Base-by-base conservation (phyloP, 352 stramenopile species). In the Globisporangium solare region DNA sequence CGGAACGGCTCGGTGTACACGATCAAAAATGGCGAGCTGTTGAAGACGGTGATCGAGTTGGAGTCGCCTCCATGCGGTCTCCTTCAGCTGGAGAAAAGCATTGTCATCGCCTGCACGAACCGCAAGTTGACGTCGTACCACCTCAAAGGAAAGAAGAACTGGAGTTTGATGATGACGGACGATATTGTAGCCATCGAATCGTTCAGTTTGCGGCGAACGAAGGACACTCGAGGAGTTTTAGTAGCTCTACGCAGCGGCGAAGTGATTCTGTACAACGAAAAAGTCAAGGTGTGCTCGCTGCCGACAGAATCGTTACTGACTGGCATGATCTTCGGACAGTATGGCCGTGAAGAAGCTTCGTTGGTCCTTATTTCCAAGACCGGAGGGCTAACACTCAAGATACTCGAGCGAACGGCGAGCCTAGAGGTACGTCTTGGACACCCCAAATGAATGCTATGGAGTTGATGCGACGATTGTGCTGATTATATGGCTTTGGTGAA, bases 121-220 rank as follows among this genome's bases (percentile, higher is more conserved):
- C 70, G 83, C 17, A 94, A 84, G 31, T 63, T 97, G 21, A 80
- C 85, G 43, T 95, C 85, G 14, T 97, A 88, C 54, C 85, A 95
- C 54, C 70, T 96, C 47, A 97, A 96, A 56, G 89, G 89, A 21
- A 92, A 94, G 52, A 95, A 95, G 66, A 94, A 96, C 71, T 96
- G 85, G 87, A 93, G 79, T 22, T 45, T 97, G 46, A 79, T 70
- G 14, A 88, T 96, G 84, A 64, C 79, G 6, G 80, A 90, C 42
- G 82, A 90, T 56, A 88, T 97, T 51, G 79, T 90, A 17, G 79
- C 87, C 5, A 74, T 97, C 41, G 77, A 92, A 41, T 67, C 79
- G 27, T 88, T 92, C 59, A 86, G 73, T 56, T 53, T 90, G 10
- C 71, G 76, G 0, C 76, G 81, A 20, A 91, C 78, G 0, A 92